Evolutionary conservation across 768 basidiomycete genomes (phyloP).

Genomic region (Ephemerocybe angulata): DNA sequence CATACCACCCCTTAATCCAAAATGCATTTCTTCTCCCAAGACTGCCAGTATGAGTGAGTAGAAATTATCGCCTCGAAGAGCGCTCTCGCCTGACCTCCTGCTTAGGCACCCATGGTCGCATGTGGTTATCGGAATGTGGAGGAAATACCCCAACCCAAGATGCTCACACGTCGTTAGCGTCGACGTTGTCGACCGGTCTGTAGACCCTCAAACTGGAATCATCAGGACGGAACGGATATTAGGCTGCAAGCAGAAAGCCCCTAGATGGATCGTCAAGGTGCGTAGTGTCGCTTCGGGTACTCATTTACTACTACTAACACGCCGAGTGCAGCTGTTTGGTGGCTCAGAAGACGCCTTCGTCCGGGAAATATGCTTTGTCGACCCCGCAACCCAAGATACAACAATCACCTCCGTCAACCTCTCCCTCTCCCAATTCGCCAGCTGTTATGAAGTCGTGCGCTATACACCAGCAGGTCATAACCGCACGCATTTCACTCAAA

Average conservation of each 20-base stretch:
- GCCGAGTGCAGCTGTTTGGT: conserved; percentile 67
- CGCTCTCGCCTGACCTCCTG: conserved; percentile 13
- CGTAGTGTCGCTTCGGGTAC: conserved; percentile 18
- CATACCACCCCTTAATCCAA: conserved; percentile 9
- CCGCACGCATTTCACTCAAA: conserved; percentile 76
- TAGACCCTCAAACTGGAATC: conserved; percentile 81
- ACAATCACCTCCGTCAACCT: conserved; percentile 92
- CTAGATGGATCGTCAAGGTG: conserved; percentile 91
- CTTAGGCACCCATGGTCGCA: conserved; percentile 84
- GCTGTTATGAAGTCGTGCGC: conserved; percentile 85
- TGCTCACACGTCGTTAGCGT: conserved; percentile 85
- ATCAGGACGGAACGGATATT: conserved; percentile 88
- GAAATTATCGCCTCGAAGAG: conserved; percentile 3
- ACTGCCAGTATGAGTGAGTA: conserved; percentile 80
- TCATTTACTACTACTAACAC: background rate
- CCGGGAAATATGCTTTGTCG: conserved; percentile 90
- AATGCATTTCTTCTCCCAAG: conserved; percentile 87
- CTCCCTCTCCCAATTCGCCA: conserved; percentile 90
- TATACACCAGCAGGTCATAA: conserved; percentile 68
- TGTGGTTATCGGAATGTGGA: conserved; percentile 91
- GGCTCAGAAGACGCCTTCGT: conserved; percentile 94
- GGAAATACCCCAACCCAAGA: conserved; percentile 93
- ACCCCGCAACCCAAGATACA: conserved; percentile 75
- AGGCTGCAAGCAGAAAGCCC: conserved; percentile 90
- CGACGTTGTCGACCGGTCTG: conserved; percentile 80